Conservation (phyloP, 139 green algal species). For the Chlorella sp. region DNA sequence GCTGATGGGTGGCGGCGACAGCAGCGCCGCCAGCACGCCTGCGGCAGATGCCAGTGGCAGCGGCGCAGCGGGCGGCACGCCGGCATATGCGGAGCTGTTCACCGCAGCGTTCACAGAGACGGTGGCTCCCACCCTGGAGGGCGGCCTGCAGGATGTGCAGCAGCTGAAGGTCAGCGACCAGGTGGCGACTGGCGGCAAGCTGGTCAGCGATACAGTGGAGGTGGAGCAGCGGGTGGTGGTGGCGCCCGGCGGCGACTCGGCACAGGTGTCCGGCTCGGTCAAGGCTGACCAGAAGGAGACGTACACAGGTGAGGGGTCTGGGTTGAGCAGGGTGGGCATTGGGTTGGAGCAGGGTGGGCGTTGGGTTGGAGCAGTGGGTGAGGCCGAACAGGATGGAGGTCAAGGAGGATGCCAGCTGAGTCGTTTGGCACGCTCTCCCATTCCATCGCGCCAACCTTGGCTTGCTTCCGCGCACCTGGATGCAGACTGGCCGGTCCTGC, state of each 20-base stretch:
- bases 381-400: no score
- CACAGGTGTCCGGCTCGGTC: background rate
- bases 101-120: background rate
- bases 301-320: background rate
- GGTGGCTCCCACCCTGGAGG: background rate
- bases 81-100: slow-evolving; percentile 23
- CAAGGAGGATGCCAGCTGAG: no score
- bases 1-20: background rate
- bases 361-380: no score
- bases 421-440: no score
- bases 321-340: no score
- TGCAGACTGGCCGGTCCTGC: slow-evolving; percentile 60
- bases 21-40: background rate
- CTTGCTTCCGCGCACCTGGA: no score
- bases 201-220: background rate
- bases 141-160: background rate
- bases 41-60: background rate
- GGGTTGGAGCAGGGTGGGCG: no score
- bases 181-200: background rate
- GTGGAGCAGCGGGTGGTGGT: background rate
- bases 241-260: background rate
- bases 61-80: background rate
- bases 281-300: background rate
- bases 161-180: background rate
- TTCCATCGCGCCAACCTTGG: no score